A percentile compares a stretch with the other conserved stretches of the same genome.
phyloP scores from a whole-genome alignment of 108 stramenopile genomes.

The Skeletonema grethae region DNA sequence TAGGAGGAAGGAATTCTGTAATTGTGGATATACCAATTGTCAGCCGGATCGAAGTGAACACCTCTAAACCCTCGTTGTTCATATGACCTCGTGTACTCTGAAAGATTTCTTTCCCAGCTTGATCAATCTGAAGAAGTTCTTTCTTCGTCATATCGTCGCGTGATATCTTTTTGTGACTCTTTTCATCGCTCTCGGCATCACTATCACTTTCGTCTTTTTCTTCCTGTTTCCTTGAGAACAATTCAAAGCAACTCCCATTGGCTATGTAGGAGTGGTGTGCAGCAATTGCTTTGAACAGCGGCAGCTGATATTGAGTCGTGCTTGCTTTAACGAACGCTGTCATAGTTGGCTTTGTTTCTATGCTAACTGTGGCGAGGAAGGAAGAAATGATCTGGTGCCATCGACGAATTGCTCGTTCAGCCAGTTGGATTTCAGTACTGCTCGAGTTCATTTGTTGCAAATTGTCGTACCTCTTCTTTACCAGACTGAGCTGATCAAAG shows the following conservation, averaged over 20 bases:
- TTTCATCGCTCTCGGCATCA: constrained; percentile 15
- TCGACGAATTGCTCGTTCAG: constrained; percentile 10
- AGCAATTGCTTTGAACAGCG: constrained; percentile 29
- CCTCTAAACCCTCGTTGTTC: constrained; percentile 11
- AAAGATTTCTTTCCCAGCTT: constrained; percentile 25
- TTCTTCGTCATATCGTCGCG: constrained; percentile 9
- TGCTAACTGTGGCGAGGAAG: constrained; percentile 27
- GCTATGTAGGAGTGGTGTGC: constrained; percentile 41
- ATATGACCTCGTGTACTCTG: constrained; percentile 29
- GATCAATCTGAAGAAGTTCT: constrained; percentile 31
- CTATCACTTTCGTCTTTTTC: constrained; percentile 8
- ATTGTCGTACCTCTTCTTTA: constrained; percentile 10
- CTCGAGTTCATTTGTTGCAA: constrained; percentile 6
- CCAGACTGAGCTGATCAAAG: constrained; percentile 30
- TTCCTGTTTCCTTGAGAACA: constrained; percentile 9
- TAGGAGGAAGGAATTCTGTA: constrained; percentile 28
- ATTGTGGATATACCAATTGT: constrained; percentile 38
- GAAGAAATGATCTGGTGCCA: constrained; percentile 34
- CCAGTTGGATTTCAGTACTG: not conserved
- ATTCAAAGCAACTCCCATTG: constrained; percentile 31
- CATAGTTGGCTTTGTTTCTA: constrained; percentile 5
- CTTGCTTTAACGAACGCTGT: constrained; percentile 15
- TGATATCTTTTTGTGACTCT: not conserved
- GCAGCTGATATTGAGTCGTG: constrained; percentile 14
- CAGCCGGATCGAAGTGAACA: constrained; percentile 35